Percentiles rank a stretch among this genome's conserved stretches.
Conservation (phyloP, 441 rosid genomes). For the Adansonia madagascariensis region DNA sequence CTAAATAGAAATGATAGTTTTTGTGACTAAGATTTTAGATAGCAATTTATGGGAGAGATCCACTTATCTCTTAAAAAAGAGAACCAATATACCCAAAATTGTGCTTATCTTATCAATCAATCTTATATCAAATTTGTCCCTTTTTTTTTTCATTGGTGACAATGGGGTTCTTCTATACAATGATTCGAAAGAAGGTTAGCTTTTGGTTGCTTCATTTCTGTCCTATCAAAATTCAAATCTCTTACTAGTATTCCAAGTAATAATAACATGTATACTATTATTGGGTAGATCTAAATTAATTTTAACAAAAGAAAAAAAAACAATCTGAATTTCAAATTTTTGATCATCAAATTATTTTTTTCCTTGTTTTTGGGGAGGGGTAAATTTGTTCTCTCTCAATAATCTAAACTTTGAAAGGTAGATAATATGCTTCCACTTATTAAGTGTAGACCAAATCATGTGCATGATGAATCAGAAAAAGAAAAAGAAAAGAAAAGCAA, state of each 20-base stretch:
- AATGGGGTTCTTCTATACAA: constrained; percentile 23
- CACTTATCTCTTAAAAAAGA: constrained; percentile 13
- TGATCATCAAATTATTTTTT: too few species aligned
- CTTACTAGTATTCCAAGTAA: constrained; percentile 9
- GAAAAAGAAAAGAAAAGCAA: too few species aligned
- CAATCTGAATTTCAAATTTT: too few species aligned
- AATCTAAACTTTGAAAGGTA: too few species aligned
- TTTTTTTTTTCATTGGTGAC: constrained; percentile 29
- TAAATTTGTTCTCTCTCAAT: too few species aligned
- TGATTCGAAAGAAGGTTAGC: constrained; percentile 19
- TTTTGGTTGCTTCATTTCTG: constrained; percentile 14
- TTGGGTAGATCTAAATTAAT: not conserved
- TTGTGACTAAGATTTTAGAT: constrained; percentile 6
- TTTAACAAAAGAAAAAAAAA: too few species aligned
- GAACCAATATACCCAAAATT: not conserved
- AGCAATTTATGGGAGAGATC: constrained; percentile 9
- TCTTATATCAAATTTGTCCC: constrained; percentile 15
- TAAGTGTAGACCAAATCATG: not conserved
- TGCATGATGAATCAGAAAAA: constrained; percentile 6
- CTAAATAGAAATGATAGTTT: constrained; percentile 25
- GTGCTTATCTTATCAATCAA: constrained; percentile 20
- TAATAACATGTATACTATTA: not conserved
- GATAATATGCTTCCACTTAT: too few species aligned
- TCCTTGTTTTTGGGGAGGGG: too few species aligned
- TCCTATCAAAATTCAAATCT: not conserved